Evolutionary conservation across 768 basidiomycete species (phyloP), one percentile per base, ranked within the genome.

Genomic region (Dentipellis fragilis): DNA sequence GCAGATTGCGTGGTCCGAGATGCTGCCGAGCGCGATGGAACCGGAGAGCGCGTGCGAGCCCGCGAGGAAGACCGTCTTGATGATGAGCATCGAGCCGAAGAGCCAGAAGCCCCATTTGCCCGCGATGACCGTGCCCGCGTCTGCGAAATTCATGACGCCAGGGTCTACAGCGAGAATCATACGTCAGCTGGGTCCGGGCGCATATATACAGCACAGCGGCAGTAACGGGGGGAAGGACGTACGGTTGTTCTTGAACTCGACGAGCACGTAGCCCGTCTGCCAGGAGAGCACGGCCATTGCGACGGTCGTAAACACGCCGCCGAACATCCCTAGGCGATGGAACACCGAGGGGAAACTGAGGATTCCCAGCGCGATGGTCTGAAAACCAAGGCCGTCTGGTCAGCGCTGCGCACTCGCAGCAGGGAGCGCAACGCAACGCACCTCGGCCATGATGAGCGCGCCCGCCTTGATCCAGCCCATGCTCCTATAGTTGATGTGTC

Each of bases 401-500:
- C 14, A 14, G 14, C 12, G 3, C 12, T 42, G 40, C 40, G 14
- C 48, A 17, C 16, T 9, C 9, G 6, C 29, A 29, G 29, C 29
- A 29, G 3, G 29, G 29, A 3, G 29, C 29, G 9, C 10, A 48
- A 9, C 47, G 34, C 29, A 54, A 42, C 40, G 17, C 40, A 38
- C 40, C 54, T 56, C 55, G 9, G 40, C 55, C 37, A 56, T 56
- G 23, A 56, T 56, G 23, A 56, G 22, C 55, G 46, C 55, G n/a
- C 37, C 55, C 48, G 39, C 55, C 36, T 38, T 42, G 22, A 42
- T 19, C 48, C 39, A 56, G 19, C 40, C 47, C 37, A 50, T 38
- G 22, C 11, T 55, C n/a, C 19, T 14, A 29, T 39, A 55, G 48
- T 51, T 34, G 7, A 42, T 56, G 10, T 42, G 55, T 4, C 17